Evolutionary conservation across 169 alveolate species (phyloP).

Genomic region (Cyclospora cayetanensis): DNA sequence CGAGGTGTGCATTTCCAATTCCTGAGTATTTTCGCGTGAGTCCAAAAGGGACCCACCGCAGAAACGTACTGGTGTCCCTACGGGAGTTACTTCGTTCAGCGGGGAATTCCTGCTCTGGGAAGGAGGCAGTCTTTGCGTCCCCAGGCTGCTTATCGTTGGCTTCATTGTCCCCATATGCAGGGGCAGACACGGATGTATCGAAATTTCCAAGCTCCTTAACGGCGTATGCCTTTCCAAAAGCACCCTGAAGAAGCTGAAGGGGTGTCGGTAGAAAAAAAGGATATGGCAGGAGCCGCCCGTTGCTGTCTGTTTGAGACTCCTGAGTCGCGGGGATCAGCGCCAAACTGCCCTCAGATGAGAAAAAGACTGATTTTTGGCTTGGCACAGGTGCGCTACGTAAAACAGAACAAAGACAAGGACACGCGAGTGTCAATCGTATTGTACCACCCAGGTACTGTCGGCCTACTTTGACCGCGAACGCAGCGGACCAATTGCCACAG

Average conservation of each 20-base stretch:
- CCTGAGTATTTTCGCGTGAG: conserved; percentile 1
- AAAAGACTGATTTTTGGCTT: not conserved
- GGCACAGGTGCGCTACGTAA: conserved; percentile 39
- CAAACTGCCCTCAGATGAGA: not conserved
- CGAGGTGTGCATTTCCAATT: not conserved
- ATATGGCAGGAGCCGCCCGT: not conserved
- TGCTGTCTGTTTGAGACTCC: not conserved
- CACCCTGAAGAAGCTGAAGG: conserved; percentile 44
- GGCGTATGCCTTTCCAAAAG: conserved; percentile 53
- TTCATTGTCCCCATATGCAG: not conserved
- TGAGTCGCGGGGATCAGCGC: conserved; percentile 56
- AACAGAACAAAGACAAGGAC: too few species aligned
- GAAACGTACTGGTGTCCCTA: not conserved
- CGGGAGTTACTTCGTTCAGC: not conserved
- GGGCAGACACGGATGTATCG: not conserved
- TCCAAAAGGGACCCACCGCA: conserved; percentile 67
- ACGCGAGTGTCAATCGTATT: too few species aligned
- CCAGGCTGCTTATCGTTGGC: not conserved
- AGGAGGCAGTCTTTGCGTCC: not conserved
- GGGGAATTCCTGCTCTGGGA: not conserved
- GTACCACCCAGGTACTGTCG: too few species aligned
- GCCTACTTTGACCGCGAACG: too few species aligned
- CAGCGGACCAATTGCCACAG: too few species aligned
- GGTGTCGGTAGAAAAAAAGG: conserved; percentile 41
- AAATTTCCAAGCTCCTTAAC: not conserved